Conservation (phyloP, 495 filamentous ascomycete species). For the Trichocladium antarcticum region DNA sequence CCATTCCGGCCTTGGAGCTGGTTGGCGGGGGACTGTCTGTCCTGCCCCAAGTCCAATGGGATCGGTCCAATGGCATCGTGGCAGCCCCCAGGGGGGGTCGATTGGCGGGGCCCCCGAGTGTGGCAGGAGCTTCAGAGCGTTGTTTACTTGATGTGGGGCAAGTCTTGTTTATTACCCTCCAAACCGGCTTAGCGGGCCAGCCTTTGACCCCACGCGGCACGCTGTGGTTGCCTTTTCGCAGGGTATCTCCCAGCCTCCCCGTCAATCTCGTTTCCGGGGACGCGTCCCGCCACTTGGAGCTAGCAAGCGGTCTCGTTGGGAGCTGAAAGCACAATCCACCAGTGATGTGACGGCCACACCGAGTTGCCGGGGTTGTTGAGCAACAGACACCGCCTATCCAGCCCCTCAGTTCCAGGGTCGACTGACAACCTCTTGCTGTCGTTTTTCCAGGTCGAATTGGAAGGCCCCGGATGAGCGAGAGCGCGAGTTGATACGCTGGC, state of each 20-base stretch:
- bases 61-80: slow-evolving; percentile 13
- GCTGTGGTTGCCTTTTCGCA: slow-evolving; percentile 14
- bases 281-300: slow-evolving; percentile 21
- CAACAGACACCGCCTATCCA: slow-evolving; percentile 1
- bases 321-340: slow-evolving; percentile 21
- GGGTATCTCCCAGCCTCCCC: slow-evolving; percentile 13
- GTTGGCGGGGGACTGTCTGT: slow-evolving; percentile 21
- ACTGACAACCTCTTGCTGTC: no score
- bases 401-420: slow-evolving; percentile 1
- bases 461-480: no score
- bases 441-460: no score
- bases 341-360: background rate
- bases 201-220: slow-evolving; percentile 9
- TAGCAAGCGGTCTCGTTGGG: slow-evolving; percentile 19
- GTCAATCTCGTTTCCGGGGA: slow-evolving; percentile 9
- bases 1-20: slow-evolving; percentile 13
- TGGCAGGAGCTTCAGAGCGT: slow-evolving; percentile 15
- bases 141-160: slow-evolving; percentile 29
- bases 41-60: slow-evolving; percentile 27
- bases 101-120: slow-evolving; percentile 4
- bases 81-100: slow-evolving; percentile 15
- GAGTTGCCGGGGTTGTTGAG: background rate
- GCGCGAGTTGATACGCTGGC: no score
- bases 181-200: slow-evolving; percentile 23
- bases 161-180: slow-evolving; percentile 27